Conservation (phyloP, 768 basidiomycete species). For the Macrolepiota albuminosa region DNA sequence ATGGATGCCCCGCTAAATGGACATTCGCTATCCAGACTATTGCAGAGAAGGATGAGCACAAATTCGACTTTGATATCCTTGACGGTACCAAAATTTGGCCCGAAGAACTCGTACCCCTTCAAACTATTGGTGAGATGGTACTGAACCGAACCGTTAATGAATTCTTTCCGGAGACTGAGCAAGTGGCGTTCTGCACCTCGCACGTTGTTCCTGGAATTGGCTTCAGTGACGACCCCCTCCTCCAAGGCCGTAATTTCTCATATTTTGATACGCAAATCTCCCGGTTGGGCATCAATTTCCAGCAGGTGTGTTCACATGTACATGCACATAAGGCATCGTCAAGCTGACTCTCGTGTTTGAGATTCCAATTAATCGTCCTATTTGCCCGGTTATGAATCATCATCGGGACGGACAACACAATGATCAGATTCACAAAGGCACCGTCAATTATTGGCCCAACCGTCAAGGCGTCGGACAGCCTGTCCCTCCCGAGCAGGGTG, state of each 20-base stretch:
- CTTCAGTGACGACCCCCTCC: constrained; percentile 71
- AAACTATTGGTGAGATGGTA: constrained; percentile 72
- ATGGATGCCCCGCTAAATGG: constrained; percentile 71
- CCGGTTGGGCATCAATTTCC: constrained; percentile 78
- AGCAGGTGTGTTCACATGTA: constrained; percentile 38
- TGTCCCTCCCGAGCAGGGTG: constrained; percentile 45
- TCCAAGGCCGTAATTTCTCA: constrained; percentile 84
- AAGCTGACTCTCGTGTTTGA: constrained; percentile 17
- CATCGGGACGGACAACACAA: constrained; percentile 59
- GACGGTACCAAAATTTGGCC: constrained; percentile 88
- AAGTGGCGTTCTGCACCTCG: constrained; percentile 82
- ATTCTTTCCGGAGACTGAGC: constrained; percentile 85
- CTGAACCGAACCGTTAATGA: constrained; percentile 62
- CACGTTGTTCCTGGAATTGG: constrained; percentile 67
- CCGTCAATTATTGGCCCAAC: constrained; percentile 83
- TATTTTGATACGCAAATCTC: constrained; percentile 85
- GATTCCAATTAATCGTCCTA: constrained; percentile 79
- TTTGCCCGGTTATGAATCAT: constrained; percentile 71
- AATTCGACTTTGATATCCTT: constrained; percentile 84
- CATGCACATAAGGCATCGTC: neutral
- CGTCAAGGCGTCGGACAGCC: constrained; percentile 49
- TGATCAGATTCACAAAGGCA: constrained; percentile 51
- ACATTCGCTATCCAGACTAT: constrained; percentile 74
- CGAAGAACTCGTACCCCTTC: constrained; percentile 72
- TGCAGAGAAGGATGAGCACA: constrained; percentile 65